Conservation (phyloP, 495 filamentous ascomycete genomes). For the Podospora australis region DNA sequence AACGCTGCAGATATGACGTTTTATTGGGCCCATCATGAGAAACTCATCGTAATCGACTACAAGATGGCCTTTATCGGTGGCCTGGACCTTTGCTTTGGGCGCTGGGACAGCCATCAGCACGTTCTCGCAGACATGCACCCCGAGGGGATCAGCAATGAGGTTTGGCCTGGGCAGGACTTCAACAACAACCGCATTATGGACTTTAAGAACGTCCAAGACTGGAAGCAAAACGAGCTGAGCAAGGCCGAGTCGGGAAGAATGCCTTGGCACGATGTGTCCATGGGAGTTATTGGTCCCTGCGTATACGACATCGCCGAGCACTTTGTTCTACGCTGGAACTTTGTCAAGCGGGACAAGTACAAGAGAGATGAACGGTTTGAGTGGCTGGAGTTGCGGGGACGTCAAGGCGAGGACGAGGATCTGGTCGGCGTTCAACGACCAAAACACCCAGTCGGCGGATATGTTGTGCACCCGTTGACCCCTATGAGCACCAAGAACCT, state of each 20-base stretch:
- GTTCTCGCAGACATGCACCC: conserved; percentile 83
- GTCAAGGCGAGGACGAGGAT: conserved; percentile 72
- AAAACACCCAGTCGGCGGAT: conserved; percentile 77
- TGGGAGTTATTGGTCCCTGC: conserved; percentile 82
- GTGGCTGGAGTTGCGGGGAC: conserved; percentile 77
- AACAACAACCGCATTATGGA: conserved; percentile 96
- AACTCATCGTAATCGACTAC: conserved; percentile 92
- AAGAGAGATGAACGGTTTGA: conserved; percentile 74
- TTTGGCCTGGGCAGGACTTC: conserved; percentile 95
- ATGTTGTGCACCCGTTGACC: conserved; percentile 71
- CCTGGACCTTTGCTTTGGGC: conserved; percentile 91
- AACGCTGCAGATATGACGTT: conserved; percentile 96
- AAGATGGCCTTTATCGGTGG: conserved; percentile 85
- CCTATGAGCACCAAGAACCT: conserved; percentile 48
- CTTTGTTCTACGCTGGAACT: conserved; percentile 94
- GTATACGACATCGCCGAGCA: conserved; percentile 96
- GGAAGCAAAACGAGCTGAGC: conserved; percentile 87
- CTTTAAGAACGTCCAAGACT: conserved; percentile 83
- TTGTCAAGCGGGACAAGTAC: conserved; percentile 95
- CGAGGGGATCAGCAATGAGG: conserved; percentile 67
- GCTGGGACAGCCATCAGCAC: conserved; percentile 87
- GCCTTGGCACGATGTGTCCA: conserved; percentile 96
- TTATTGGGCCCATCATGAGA: conserved; percentile 98
- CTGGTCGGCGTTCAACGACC: conserved; percentile 82
- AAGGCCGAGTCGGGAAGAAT: conserved; percentile 90